These are phyloP conservation scores for Fusarium sp. DNA, from an alignment of 2,329 filamentous ascomycete species.

Conservation along the genomic window DNA sequence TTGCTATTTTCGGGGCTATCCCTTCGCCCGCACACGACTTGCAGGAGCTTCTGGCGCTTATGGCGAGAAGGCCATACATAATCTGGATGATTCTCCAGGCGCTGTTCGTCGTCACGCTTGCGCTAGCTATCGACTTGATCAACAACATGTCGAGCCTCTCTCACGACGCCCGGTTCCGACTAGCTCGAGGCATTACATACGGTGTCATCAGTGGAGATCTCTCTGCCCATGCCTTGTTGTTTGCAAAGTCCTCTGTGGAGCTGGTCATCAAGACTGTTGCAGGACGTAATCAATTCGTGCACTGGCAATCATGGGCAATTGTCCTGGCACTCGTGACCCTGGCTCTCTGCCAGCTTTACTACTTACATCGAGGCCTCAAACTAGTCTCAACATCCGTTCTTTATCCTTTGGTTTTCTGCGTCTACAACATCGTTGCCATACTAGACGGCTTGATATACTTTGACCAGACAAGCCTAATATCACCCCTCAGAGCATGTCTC, in stretches of 20 bases:
- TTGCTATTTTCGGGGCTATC: constrained; percentile 93
- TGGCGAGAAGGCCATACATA: constrained; percentile 79
- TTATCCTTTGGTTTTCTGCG: constrained; percentile 96
- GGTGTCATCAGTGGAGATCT: constrained; percentile 91
- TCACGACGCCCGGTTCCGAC: constrained; percentile 72
- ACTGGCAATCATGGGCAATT: constrained; percentile 95
- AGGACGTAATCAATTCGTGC: constrained; percentile 89
- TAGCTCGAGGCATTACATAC: constrained; percentile 85
- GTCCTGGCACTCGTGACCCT: constrained; percentile 81
- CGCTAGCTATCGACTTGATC: constrained; percentile 68
- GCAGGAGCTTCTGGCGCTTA: constrained; percentile 78
- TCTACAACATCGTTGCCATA: constrained; percentile 99
- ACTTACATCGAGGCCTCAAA: constrained; percentile 91
- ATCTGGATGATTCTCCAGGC: constrained; percentile 88
- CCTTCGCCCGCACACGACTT: constrained; percentile 91
- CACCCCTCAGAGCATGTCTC: constrained; percentile 76
- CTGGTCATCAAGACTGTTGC: constrained; percentile 87
- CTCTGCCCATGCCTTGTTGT: constrained; percentile 89
- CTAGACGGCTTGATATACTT: constrained; percentile 98
- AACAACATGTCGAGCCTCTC: constrained; percentile 62
- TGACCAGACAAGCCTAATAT: constrained; percentile 82
- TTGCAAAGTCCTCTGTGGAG: constrained; percentile 97
- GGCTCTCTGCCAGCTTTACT: constrained; percentile 92
- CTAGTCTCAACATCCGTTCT: constrained; percentile 94
- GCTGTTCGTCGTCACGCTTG: constrained; percentile 74